Base-by-base conservation (phyloP, 176 grass and related monocot genomes). In the Avena insularis region DNA sequence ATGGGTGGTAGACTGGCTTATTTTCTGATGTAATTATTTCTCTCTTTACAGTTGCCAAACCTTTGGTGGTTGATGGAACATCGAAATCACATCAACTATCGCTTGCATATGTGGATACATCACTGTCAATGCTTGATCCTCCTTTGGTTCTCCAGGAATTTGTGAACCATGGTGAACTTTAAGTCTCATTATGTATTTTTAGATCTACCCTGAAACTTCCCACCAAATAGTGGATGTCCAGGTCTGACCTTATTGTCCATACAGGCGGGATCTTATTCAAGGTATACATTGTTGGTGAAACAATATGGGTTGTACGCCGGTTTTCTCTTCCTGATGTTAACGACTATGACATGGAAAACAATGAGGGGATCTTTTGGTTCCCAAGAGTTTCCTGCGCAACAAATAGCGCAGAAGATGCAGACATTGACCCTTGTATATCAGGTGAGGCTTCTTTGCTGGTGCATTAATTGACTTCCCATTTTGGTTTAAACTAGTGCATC, bases 351-450 rank as follows among this genome's bases (percentile, higher is more conserved):
- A 72, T 91, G 40, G 47, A 82, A 48, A 95, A 89, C 40, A 96
- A 78, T 83, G 90, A 86, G 7, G 93, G 96, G 27, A 93, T 98
- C 68, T 94, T 88, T 59, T 84, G 25, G 13, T 92, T 98, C 89
- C 96, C 92, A 56, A 98, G 96, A 86, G 96, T 98, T 95, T 98
- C 96, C 9, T 94, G 96, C 88, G 96, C 96, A 79, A 88, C 90
- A 84, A 86, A 89, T 53, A 87, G 61, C 77, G 96, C 93, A 79
- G 93, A 98, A 75, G 88, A 98, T 86, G 90, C 92, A 56, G 90
- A 94, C 40, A 69, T 98, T 68, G 93, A 98, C 87, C 93, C 96
- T 74, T 38, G 15, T 75, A 82, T 98, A 84, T 90, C 96, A 75
- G 96, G 96, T 95, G 87, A 75, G 71, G 12, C 36, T 71, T 81